Percentiles rank a stretch among this genome's conserved stretches.
Evolutionary conservation across 345 rosid species (phyloP).

Genomic region (Passiflora organensis): DNA sequence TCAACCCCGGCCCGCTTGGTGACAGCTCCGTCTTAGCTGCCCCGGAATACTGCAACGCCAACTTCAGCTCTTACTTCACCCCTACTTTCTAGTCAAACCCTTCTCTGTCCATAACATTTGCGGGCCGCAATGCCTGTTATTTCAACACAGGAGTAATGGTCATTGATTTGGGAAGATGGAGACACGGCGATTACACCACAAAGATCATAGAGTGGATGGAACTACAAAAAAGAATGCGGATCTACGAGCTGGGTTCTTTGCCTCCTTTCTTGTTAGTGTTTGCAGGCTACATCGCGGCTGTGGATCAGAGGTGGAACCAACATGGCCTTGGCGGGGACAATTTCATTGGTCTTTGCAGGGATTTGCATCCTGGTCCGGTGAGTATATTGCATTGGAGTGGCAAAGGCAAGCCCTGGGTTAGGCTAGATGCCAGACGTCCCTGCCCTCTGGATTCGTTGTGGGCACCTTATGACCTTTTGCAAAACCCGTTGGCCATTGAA

Average conservation of each 20-base stretch:
- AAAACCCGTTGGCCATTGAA: conserved; percentile 20
- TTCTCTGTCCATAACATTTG: conserved; percentile 22
- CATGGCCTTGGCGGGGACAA: conserved; percentile 43
- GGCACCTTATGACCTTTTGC: conserved; percentile 40
- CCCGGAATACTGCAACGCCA: conserved; percentile 39
- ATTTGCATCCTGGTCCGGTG: conserved; percentile 42
- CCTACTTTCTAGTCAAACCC: conserved; percentile 42
- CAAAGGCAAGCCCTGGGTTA: conserved; percentile 40
- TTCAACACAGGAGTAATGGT: conserved; percentile 44
- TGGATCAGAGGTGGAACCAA: conserved; percentile 42
- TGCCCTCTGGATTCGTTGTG: conserved; percentile 37
- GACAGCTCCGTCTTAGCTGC: conserved; percentile 28
- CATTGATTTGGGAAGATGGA: conserved; percentile 32
- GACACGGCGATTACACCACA: conserved; percentile 30
- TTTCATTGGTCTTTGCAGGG: conserved; percentile 28
- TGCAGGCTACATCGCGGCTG: conserved; percentile 36
- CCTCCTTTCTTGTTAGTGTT: conserved; percentile 39
- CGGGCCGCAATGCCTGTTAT: conserved; percentile 32
- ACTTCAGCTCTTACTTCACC: conserved; percentile 33
- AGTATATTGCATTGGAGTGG: conserved; percentile 46
- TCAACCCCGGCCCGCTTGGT: conserved; percentile 25
- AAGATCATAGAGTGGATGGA: conserved; percentile 43
- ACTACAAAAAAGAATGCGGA: conserved; percentile 37
- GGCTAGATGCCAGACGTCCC: conserved; percentile 25
- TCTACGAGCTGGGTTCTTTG: conserved; percentile 39